These are phyloP conservation scores for Arthrinium phaeospermum DNA, from an alignment of 2,329 filamentous ascomycete species.

Conservation along the genomic window DNA sequence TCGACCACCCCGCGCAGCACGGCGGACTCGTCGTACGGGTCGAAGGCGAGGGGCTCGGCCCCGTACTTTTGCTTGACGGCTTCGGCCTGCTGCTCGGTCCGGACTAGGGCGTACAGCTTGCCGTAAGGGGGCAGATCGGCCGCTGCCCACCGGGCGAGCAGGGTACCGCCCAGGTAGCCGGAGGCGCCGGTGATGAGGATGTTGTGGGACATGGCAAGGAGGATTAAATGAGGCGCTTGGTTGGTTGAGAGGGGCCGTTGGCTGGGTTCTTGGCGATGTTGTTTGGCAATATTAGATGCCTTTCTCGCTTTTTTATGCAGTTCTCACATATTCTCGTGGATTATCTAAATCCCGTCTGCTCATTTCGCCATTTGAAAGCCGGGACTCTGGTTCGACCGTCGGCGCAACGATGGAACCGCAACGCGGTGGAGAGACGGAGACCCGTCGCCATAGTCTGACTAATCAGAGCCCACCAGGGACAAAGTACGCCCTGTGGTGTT, in stretches of 20 bases:
- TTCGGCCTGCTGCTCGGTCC: conserved; percentile 50
- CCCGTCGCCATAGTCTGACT: neutral
- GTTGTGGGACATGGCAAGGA: conserved; percentile 37
- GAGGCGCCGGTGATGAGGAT: conserved; percentile 58
- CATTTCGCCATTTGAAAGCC: neutral
- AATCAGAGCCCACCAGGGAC: neutral
- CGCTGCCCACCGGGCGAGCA: conserved; percentile 47
- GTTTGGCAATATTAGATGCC: too few species aligned
- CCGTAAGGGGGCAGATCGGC: conserved; percentile 47
- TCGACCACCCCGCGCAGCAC: conserved; percentile 45
- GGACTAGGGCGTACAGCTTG: conserved; percentile 53
- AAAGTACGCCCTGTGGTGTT: conserved; percentile 8
- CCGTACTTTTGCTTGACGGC: conserved; percentile 48
- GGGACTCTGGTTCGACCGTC: neutral
- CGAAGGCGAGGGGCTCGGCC: conserved; percentile 47
- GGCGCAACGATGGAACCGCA: neutral
- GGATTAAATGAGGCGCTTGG: neutral
- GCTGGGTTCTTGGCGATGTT: neutral
- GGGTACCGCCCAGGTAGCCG: conserved; percentile 57
- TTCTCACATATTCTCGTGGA: too few species aligned
- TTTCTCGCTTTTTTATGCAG: neutral
- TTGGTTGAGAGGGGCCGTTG: neutral
- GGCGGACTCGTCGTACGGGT: conserved; percentile 42
- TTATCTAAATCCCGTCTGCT: neutral
- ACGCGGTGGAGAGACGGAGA: neutral